Evolutionary conservation across 2,329 filamentous ascomycete species (phyloP).

Genomic region (Tolypocladium sp.): DNA sequence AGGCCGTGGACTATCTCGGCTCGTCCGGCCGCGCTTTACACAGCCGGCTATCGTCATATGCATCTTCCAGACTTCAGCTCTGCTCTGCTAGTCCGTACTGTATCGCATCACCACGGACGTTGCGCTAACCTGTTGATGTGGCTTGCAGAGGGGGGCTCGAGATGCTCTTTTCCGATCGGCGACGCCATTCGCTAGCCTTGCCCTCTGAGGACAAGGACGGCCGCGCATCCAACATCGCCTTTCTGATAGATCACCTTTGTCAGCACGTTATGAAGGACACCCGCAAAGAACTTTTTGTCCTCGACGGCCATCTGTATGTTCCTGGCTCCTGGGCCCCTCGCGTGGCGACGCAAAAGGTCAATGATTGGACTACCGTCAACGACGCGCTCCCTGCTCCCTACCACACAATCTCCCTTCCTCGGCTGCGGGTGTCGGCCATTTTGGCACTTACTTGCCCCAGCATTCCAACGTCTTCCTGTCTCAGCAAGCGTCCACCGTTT

Average conservation of each 20-base stretch:
- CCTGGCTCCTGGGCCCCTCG: background rate
- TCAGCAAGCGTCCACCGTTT: background rate
- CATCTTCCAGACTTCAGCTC: background rate
- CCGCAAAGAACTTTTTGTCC: constrained; percentile 79
- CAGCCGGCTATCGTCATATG: background rate
- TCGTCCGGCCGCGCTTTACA: background rate
- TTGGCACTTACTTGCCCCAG: background rate
- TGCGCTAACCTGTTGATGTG: constrained; percentile 5
- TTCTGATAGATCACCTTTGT: constrained; percentile 71
- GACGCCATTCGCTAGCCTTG: constrained; percentile 61
- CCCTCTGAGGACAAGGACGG: constrained; percentile 54
- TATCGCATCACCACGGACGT: constrained; percentile 1
- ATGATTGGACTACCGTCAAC: background rate
- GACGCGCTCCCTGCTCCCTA: background rate
- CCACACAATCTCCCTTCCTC: background rate
- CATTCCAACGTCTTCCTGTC: background rate
- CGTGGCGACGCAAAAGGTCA: background rate
- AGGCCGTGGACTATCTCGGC: background rate
- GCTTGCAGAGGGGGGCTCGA: constrained; percentile 73
- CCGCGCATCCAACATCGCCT: constrained; percentile 58
- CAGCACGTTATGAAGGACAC: constrained; percentile 75
- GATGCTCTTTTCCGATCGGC: constrained; percentile 81
- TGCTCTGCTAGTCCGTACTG: background rate
- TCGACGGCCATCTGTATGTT: constrained; percentile 80
- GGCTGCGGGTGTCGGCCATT: background rate